These are phyloP conservation scores for Pugionium dolabratum DNA, from an alignment of 345 rosid species.

Conservation along the genomic window DNA sequence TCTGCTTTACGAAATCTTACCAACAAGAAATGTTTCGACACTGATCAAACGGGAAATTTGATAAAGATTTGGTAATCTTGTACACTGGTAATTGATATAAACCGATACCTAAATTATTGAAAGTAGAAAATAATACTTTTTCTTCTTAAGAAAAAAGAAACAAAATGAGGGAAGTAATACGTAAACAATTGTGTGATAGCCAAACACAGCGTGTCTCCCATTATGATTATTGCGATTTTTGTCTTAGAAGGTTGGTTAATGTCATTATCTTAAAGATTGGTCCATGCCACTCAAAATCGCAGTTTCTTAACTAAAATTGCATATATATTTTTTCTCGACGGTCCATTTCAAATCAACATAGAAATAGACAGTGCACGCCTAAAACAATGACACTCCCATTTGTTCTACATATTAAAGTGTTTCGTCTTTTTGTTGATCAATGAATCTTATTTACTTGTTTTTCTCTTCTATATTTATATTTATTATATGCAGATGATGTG, in stretches of 20 bases:
- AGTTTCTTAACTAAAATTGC: constrained; percentile 13
- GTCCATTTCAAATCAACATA: constrained; percentile 38
- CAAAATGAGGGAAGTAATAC: background rate
- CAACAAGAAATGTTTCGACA: constrained; percentile 14
- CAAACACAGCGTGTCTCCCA: constrained; percentile 28
- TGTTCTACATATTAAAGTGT: constrained; percentile 22
- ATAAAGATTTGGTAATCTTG: constrained; percentile 2
- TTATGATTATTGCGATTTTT: constrained; percentile 18
- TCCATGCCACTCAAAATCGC: constrained; percentile 35
- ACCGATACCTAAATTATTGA: constrained; percentile 13
- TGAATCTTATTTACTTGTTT: constrained; percentile 24
- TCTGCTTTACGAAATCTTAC: constrained; percentile 5
- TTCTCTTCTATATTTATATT: background rate
- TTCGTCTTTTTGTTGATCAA: constrained; percentile 30
- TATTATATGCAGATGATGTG: constrained; percentile 15
- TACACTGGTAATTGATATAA: constrained; percentile 16
- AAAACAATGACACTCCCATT: constrained; percentile 29
- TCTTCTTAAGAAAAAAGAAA: background rate
- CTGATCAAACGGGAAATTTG: constrained; percentile 1
- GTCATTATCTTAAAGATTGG: constrained; percentile 36
- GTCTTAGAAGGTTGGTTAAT: constrained; percentile 30
- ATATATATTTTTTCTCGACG: constrained; percentile 23
- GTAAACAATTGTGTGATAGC: constrained; percentile 17
- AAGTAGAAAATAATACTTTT: background rate
- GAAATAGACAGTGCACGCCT: constrained; percentile 36